These are phyloP conservation scores for Globisporangium yorkense DNA, from an alignment of 352 stramenopile genomes.

Conservation along the genomic window DNA sequence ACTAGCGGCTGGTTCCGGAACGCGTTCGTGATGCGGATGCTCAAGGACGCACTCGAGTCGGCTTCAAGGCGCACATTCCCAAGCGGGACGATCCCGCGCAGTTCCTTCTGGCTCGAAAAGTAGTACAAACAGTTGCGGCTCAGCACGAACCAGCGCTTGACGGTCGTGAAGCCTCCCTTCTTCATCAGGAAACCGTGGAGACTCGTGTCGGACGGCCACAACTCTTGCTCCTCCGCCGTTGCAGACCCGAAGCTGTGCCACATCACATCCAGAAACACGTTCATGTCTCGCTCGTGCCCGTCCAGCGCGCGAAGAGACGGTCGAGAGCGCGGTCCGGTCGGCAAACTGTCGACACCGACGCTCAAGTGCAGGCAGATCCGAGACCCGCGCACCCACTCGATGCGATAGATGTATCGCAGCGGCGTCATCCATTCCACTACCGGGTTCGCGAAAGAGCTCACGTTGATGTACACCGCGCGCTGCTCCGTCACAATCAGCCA, in stretches of 20 bases:
- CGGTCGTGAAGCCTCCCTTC: conserved; percentile 73
- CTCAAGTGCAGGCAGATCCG: conserved; percentile 73
- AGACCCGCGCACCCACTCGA: conserved; percentile 65
- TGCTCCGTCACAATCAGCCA: conserved; percentile 88
- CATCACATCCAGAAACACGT: conserved; percentile 85
- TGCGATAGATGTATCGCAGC: conserved; percentile 80
- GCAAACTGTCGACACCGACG: conserved; percentile 80
- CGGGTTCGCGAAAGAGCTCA: conserved; percentile 65
- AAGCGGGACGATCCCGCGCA: conserved; percentile 83
- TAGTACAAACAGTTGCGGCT: conserved; percentile 88
- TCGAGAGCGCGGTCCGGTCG: conserved; percentile 62
- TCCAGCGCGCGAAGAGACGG: conserved; percentile 70
- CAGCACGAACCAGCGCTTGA: conserved; percentile 84
- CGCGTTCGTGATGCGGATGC: conserved; percentile 73
- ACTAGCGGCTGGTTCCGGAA: conserved; percentile 52
- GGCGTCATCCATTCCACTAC: conserved; percentile 87
- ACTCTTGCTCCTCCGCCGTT: conserved; percentile 80
- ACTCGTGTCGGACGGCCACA: conserved; percentile 87
- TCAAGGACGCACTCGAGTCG: conserved; percentile 37
- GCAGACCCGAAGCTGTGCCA: conserved; percentile 80
- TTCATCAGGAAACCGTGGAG: conserved; percentile 83
- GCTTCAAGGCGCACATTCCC: conserved; percentile 69
- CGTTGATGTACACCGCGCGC: conserved; percentile 81
- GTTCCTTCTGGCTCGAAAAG: conserved; percentile 74
- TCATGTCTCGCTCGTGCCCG: conserved; percentile 80